Evolutionary conservation across 129 eudicot genomes (phyloP).

Genomic region (Sambucus nigra): DNA sequence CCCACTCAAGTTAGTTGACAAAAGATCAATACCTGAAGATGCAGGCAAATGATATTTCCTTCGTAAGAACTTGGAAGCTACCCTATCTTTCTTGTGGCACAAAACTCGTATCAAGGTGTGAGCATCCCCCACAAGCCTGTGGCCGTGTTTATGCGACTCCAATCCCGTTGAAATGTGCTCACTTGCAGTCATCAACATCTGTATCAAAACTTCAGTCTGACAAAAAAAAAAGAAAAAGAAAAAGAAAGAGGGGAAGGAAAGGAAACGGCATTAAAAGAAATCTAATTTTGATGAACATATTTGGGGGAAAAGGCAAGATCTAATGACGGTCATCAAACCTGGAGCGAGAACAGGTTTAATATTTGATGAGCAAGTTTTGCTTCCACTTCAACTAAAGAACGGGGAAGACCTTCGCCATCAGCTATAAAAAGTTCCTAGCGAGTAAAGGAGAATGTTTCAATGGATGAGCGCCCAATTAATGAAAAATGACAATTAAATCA

Average conservation of each 20-base stretch:
- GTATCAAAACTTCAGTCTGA: constrained; percentile 73
- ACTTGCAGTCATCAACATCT: constrained; percentile 82
- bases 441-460: constrained; percentile 14
- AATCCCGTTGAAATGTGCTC: constrained; percentile 53
- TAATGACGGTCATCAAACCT: constrained; percentile 29
- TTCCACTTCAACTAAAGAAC: constrained; percentile 83
- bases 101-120: constrained; percentile 69
- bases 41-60: constrained; percentile 67
- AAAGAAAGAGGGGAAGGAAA: neutral
- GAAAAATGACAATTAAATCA: no score
- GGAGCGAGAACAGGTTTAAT: constrained; percentile 58
- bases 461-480: neutral
- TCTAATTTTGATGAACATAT: neutral
- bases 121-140: constrained; percentile 54
- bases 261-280: neutral
- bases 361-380: constrained; percentile 75
- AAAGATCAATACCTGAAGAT: constrained; percentile 70
- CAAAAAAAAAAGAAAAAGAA: neutral
- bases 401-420: constrained; percentile 99
- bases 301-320: neutral
- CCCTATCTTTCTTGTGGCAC: constrained; percentile 89
- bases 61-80: constrained; percentile 72
- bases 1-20: no score
- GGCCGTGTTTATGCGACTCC: constrained; percentile 34
- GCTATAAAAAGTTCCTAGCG: constrained; percentile 88